These are phyloP conservation scores for Smittium culicis DNA, from an alignment of 371 early-diverging fungal genomes.

Conservation along the genomic window DNA sequence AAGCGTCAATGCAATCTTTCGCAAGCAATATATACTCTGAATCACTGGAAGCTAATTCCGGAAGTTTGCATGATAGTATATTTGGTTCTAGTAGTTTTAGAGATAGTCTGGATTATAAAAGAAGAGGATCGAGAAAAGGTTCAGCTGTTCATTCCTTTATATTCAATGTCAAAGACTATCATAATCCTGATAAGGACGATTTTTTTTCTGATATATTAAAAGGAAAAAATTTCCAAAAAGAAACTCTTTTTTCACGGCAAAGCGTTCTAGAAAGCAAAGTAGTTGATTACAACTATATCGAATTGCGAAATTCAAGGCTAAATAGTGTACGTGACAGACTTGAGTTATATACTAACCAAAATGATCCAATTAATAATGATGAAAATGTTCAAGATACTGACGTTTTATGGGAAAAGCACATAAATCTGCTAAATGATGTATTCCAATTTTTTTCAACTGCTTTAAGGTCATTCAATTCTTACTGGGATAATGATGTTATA, in stretches of 20 bases:
- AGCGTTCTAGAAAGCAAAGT: neutral
- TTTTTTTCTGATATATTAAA: neutral
- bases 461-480: conserved; percentile 2
- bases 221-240: neutral
- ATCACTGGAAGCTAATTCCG: no score
- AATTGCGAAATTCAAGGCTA: neutral
- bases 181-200: neutral
- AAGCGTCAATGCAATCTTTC: no score
- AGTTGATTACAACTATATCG: neutral
- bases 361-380: neutral
- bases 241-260: neutral
- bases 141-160: neutral
- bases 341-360: neutral
- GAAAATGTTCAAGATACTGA: neutral
- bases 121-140: neutral
- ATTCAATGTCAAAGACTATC: neutral
- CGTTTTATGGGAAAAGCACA: conserved; percentile 5
- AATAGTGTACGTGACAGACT: neutral
- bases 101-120: no score
- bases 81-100: no score
- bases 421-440: conserved; percentile 7
- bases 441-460: conserved; percentile 11
- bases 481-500: conserved; percentile 2
- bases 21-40: no score
- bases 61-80: no score